Percentiles rank a stretch among this genome's conserved stretches.
These are phyloP conservation scores for Alternaria metachromatica DNA, from an alignment of 2,329 filamentous ascomycete species.

Conservation along the genomic window DNA sequence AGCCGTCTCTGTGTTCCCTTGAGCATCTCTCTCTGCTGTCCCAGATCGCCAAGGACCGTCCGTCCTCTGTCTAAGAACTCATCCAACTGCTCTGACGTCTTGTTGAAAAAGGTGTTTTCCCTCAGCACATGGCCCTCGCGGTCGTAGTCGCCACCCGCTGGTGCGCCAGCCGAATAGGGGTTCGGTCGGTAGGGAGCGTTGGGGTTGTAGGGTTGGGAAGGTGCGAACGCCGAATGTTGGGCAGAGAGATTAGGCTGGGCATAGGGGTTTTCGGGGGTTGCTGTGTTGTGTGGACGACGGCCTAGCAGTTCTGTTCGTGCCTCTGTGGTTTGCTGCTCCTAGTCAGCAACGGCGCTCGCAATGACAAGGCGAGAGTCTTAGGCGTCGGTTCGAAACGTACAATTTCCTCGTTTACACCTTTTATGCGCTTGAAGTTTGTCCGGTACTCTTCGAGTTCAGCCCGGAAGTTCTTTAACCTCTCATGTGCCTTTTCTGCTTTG, in stretches of 20 bases:
- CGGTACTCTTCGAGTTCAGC: slow-evolving; percentile 82
- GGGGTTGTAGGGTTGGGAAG: slow-evolving; percentile 36
- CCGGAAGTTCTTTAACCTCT: slow-evolving; percentile 85
- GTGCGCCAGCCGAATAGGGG: slow-evolving; percentile 47
- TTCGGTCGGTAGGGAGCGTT: slow-evolving; percentile 49
- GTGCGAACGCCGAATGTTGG: slow-evolving; percentile 40
- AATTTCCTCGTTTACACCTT: slow-evolving; percentile 77
- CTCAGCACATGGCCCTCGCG: slow-evolving; percentile 84
- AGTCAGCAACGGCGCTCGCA: slow-evolving; percentile 6
- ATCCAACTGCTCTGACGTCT: slow-evolving; percentile 84
- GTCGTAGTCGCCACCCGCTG: slow-evolving; percentile 61
- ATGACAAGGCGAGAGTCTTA: neutral
- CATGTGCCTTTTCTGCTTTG: slow-evolving; percentile 89
- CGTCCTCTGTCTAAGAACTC: slow-evolving; percentile 92
- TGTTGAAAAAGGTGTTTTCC: slow-evolving; percentile 86
- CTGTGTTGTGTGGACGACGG: slow-evolving; percentile 75
- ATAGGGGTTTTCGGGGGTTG: slow-evolving; percentile 95
- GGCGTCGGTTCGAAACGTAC: slow-evolving; percentile 47
- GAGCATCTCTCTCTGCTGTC: slow-evolving; percentile 89
- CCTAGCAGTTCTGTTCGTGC: slow-evolving; percentile 85
- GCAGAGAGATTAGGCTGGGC: slow-evolving; percentile 51
- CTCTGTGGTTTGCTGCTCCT: slow-evolving; percentile 61
- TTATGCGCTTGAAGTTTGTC: slow-evolving; percentile 76
- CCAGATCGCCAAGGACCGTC: slow-evolving; percentile 86
- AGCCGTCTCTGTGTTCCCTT: slow-evolving; percentile 92